A percentile compares a stretch with the other conserved stretches of the same genome.
These are phyloP conservation scores for Neurospora sp. DNA, from an alignment of 495 filamentous ascomycete species.

Conservation along the genomic window DNA sequence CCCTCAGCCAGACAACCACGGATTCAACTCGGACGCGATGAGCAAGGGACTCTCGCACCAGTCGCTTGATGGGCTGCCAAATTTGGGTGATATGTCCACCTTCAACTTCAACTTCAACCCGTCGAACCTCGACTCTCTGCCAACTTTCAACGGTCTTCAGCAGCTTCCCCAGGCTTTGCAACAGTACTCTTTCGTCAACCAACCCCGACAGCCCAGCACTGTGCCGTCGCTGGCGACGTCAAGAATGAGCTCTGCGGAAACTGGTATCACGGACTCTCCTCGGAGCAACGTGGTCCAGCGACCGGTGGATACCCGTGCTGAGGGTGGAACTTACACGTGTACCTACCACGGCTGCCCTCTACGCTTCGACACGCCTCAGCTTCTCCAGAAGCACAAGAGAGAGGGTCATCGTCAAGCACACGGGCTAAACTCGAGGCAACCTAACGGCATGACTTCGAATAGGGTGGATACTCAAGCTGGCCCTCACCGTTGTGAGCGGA, in stretches of 20 bases:
- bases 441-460: background rate
- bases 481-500: slow-evolving; percentile 80
- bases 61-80: slow-evolving; percentile 34
- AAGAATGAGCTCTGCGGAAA: slow-evolving; percentile 32
- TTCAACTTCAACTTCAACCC: slow-evolving; percentile 16
- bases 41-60: slow-evolving; percentile 24
- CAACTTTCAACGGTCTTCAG: slow-evolving; percentile 6
- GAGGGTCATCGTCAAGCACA: slow-evolving; percentile 73
- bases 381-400: slow-evolving; percentile 91
- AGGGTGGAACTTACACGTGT: slow-evolving; percentile 87
- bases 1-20: slow-evolving; percentile 33
- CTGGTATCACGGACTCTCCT: slow-evolving; percentile 18
- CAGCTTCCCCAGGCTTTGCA: slow-evolving; percentile 18
- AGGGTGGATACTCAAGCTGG: slow-evolving; percentile 60
- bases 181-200: slow-evolving; percentile 47
- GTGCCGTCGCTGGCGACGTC: slow-evolving; percentile 34
- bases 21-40: slow-evolving; percentile 21
- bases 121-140: slow-evolving; percentile 26
- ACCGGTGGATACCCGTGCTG: slow-evolving; percentile 56
- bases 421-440: slow-evolving; percentile 16
- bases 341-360: slow-evolving; percentile 83
- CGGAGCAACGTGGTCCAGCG: slow-evolving; percentile 29
- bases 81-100: slow-evolving; percentile 20
- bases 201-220: slow-evolving; percentile 34
- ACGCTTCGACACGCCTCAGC: slow-evolving; percentile 76